Evolutionary conservation across 441 rosid species (phyloP).

Genomic region (Euphorbia schlechtendalii): DNA sequence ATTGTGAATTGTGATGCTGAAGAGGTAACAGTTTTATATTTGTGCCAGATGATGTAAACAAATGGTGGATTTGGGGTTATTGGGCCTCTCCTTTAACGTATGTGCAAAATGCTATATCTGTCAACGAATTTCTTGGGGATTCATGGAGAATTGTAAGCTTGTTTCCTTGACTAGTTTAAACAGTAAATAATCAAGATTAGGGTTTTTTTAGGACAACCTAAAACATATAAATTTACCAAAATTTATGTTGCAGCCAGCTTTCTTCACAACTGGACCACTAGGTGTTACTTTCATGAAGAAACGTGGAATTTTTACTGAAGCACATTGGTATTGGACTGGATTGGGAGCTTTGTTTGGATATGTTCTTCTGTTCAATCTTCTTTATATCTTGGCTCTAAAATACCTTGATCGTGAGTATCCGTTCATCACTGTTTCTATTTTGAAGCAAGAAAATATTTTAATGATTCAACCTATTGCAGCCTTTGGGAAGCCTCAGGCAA

Average conservation of each 20-base stretch:
- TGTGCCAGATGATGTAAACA: conserved; percentile 41
- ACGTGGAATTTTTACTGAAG: conserved; percentile 57
- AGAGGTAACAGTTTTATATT: conserved; percentile 3
- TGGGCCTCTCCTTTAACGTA: conserved; percentile 68
- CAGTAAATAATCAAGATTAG: no score
- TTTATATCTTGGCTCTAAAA: conserved; percentile 51
- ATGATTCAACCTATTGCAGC: conserved; percentile 34
- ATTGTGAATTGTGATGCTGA: no score
- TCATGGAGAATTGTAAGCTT: conserved; percentile 51
- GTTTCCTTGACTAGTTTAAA: not conserved
- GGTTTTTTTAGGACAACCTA: not conserved
- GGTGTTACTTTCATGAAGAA: conserved; percentile 59
- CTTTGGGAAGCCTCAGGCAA: conserved; percentile 50
- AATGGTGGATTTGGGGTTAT: conserved; percentile 74
- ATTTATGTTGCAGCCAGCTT: conserved; percentile 36
- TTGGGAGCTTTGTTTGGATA: conserved; percentile 60
- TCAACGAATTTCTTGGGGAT: conserved; percentile 21
- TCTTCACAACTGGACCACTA: conserved; percentile 46
- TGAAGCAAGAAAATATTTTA: conserved; percentile 6
- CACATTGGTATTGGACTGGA: conserved; percentile 84
- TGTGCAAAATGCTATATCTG: conserved; percentile 50
- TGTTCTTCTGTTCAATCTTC: conserved; percentile 50
- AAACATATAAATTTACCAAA: not conserved
- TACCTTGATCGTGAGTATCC: conserved; percentile 58
- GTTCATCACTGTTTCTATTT: not conserved